Percentiles rank a stretch among this genome's conserved stretches.
These are phyloP conservation scores for Heracleum sosnowskyi DNA, from an alignment of 129 eudicot species.

Conservation along the genomic window DNA sequence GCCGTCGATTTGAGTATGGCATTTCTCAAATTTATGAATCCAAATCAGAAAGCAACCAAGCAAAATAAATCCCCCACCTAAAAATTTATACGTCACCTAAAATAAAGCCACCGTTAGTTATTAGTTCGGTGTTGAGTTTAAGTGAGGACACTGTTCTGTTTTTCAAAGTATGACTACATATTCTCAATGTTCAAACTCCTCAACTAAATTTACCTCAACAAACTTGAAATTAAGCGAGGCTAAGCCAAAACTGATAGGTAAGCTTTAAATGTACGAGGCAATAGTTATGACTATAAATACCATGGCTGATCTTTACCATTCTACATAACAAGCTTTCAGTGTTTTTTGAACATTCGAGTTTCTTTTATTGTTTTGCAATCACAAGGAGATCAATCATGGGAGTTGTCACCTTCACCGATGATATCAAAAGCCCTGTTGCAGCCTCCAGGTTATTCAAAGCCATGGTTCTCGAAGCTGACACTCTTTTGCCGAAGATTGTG, in stretches of 20 bases:
- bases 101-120: neutral
- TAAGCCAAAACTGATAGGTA: neutral
- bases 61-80: neutral
- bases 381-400: conserved; percentile 5
- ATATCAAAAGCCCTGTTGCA: neutral
- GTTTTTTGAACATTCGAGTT: neutral
- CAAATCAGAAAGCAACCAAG: no score
- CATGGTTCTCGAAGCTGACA: conserved; percentile 10
- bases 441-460: conserved; percentile 11
- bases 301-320: neutral
- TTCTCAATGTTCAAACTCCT: neutral
- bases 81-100: no score
- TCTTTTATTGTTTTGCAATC: neutral
- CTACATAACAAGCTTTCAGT: neutral
- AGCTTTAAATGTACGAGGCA: neutral
- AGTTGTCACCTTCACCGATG: neutral
- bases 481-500: conserved; percentile 3
- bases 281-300: neutral
- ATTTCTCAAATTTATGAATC: no score
- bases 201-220: neutral
- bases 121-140: neutral
- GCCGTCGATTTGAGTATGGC: no score
- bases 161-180: neutral
- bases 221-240: neutral
- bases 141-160: neutral